Conservation (phyloP, 139 green algal genomes). For the Chlamydomonas incerta region DNA sequence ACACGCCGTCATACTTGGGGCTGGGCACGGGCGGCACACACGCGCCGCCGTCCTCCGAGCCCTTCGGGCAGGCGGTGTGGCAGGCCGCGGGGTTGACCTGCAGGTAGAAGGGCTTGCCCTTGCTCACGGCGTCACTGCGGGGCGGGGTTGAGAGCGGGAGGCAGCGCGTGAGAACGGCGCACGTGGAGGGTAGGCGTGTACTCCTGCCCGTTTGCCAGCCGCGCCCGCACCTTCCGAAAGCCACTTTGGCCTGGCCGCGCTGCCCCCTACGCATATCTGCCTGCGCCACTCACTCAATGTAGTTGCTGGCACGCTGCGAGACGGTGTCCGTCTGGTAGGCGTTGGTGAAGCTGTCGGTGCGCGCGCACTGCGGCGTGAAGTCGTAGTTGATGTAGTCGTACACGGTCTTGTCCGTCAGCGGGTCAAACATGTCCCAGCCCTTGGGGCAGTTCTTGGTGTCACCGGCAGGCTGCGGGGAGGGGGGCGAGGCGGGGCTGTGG, state of each 20-base stretch:
- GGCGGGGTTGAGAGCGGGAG: too few relatives aligned
- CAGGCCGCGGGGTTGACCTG: conserved; percentile 46
- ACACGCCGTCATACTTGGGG: conserved; percentile 6
- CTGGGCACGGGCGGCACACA: conserved; percentile 28
- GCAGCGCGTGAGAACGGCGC: too few relatives aligned
- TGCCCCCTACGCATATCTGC: too few relatives aligned
- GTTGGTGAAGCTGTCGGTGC: background rate
- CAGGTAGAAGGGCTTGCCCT: conserved; percentile 53
- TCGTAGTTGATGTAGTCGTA: conserved; percentile 42
- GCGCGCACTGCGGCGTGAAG: conserved; percentile 25
- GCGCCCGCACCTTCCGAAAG: too few relatives aligned
- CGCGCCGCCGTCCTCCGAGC: conserved; percentile 8
- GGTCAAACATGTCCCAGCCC: conserved; percentile 49
- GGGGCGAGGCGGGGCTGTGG: background rate
- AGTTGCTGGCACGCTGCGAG: conserved; percentile 14
- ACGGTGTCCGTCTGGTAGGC: conserved; percentile 52
- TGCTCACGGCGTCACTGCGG: conserved; percentile 33
- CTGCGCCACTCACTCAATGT: conserved; percentile 54
- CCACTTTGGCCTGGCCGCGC: too few relatives aligned
- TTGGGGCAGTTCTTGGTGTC: conserved; percentile 36
- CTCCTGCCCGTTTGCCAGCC: too few relatives aligned
- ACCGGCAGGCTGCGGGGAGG: background rate
- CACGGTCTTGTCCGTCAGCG: conserved; percentile 34
- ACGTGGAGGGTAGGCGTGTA: too few relatives aligned
- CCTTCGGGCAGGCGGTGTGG: conserved; percentile 44